Evolutionary conservation across 2,329 filamentous ascomycete species (phyloP).

Genomic region (Fusarium duplospermum): DNA sequence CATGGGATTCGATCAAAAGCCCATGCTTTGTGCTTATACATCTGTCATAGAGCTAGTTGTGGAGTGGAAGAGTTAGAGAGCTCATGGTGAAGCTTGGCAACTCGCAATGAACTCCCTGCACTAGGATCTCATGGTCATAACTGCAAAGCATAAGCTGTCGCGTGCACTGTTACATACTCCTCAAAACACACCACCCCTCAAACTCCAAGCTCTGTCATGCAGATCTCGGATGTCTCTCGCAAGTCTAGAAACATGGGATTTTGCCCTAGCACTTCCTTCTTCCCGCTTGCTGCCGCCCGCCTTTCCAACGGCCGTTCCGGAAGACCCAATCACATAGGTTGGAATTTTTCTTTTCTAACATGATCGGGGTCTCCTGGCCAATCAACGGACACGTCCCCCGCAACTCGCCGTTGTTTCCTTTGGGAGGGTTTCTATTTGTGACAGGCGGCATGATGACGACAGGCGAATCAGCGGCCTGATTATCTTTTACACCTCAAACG

Average conservation of each 20-base stretch:
- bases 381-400: conserved; percentile 11
- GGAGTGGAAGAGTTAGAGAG: neutral
- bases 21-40: neutral
- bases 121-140: neutral
- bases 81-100: neutral
- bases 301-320: conserved; percentile 3
- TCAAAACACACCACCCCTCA: neutral
- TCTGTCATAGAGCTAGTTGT: neutral
- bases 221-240: conserved; percentile 23
- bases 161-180: neutral
- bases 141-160: neutral
- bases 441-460: conserved; percentile 25
- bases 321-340: conserved; percentile 23
- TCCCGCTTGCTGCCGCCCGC: conserved; percentile 12
- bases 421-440: conserved; percentile 21
- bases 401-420: conserved; percentile 18
- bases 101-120: neutral
- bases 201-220: conserved; percentile 8
- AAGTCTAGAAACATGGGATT: conserved; percentile 16
- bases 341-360: conserved; percentile 13
- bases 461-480: neutral
- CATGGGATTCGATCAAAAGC: neutral
- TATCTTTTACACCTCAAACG: neutral
- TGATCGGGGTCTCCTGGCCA: neutral
- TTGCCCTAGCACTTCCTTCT: neutral